Percentiles rank a stretch among this genome's conserved stretches.
Conservation (phyloP, 1,284 basidiomycete genomes). For the Tilletia caries region DNA sequence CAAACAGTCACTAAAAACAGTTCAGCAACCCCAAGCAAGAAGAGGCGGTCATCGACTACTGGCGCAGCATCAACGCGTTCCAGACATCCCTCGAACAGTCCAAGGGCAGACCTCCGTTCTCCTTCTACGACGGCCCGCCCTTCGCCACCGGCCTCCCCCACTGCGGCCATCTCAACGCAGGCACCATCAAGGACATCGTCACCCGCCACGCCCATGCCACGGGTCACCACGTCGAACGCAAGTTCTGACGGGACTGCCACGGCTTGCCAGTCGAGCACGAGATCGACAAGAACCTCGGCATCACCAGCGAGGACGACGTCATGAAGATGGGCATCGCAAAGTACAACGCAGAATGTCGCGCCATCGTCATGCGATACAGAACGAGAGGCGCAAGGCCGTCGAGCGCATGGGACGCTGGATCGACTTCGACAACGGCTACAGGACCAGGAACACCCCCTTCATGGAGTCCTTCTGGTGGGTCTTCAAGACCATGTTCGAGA, state of each 20-base stretch:
- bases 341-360: conserved; percentile 94
- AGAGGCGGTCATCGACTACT: conserved; percentile 84
- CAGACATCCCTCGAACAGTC: conserved; percentile 87
- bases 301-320: conserved; percentile 90
- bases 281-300: conserved; percentile 94
- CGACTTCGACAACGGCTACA: conserved; percentile 99
- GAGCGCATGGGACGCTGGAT: conserved; percentile 99
- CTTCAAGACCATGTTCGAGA: conserved; percentile 88
- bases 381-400: conserved; percentile 89
- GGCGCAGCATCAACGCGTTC: conserved; percentile 97
- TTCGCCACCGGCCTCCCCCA: conserved; percentile 97
- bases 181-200: conserved; percentile 96
- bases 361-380: conserved; percentile 96
- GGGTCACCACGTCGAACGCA: conserved; percentile 86
- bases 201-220: conserved; percentile 91
- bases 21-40: conserved; percentile 91
- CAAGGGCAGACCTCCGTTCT: conserved; percentile 80
- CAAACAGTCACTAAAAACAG: conserved; percentile 62
- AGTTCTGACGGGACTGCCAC: conserved; percentile 99
- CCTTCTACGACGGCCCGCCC: conserved; percentile 97
- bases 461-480: conserved; percentile 99
- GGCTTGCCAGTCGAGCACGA: conserved; percentile 98
- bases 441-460: conserved; percentile 85
- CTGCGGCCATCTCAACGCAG: conserved; percentile 66
- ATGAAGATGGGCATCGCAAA: conserved; percentile 92